phyloP scores from a whole-genome alignment of 257 asterid species.

The Fraxinus pennsylvanica region DNA sequence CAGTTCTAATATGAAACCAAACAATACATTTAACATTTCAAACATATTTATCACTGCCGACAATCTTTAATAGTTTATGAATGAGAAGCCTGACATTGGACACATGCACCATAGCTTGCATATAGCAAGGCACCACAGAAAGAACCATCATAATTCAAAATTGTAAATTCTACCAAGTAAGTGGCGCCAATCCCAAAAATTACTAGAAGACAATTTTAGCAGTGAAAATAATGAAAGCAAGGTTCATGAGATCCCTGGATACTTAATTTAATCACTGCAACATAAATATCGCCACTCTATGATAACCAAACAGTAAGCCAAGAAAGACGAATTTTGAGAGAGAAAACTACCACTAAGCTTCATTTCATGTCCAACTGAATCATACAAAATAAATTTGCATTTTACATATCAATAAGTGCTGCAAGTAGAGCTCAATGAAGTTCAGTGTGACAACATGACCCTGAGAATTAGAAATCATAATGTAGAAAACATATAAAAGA shows the following conservation, averaged over 20 bases:
- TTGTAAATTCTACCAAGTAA: background rate
- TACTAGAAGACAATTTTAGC: constrained; percentile 1
- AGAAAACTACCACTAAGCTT: background rate
- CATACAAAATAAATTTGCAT: background rate
- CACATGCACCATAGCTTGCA: background rate
- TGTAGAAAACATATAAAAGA: background rate
- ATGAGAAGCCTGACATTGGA: background rate
- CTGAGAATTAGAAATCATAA: background rate
- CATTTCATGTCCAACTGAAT: background rate
- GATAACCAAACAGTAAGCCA: background rate
- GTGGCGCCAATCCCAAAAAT: background rate
- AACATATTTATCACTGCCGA: background rate
- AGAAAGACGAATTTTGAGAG: background rate
- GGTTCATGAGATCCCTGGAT: background rate
- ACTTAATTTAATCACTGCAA: background rate
- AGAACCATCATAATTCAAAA: background rate
- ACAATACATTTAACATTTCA: background rate
- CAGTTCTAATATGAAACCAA: background rate
- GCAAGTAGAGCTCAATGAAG: background rate
- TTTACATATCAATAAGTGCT: background rate
- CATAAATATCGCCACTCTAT: background rate
- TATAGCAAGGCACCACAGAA: background rate
- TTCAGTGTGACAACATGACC: background rate
- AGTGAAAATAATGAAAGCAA: background rate
- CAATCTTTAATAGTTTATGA: background rate